Evolutionary conservation across 495 filamentous ascomycete genomes (phyloP).

Genomic region (Clavariopsis aquatica): DNA sequence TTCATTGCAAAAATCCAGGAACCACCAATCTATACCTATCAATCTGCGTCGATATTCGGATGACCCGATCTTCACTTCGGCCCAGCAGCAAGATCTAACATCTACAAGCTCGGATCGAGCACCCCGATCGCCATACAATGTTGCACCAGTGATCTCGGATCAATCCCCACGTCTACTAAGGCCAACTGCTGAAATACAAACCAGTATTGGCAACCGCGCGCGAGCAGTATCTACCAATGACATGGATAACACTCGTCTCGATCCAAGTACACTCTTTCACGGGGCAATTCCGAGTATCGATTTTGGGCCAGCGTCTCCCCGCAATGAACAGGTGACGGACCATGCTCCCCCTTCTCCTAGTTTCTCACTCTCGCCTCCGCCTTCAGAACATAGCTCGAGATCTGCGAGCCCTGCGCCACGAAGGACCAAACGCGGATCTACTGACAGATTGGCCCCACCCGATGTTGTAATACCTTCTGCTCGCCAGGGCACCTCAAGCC

Average conservation of each 20-base stretch:
- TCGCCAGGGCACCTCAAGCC: conserved; percentile 37
- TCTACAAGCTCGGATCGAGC: conserved; percentile 55
- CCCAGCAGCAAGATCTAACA: conserved; percentile 53
- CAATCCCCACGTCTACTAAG: conserved; percentile 30
- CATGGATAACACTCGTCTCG: conserved; percentile 41
- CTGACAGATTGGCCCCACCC: conserved; percentile 31
- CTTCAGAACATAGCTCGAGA: conserved; percentile 39
- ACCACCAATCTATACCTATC: conserved; percentile 67
- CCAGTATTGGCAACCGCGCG: conserved; percentile 45
- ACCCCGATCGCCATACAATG: conserved; percentile 38
- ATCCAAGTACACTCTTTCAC: conserved; percentile 28
- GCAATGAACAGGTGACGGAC: conserved; percentile 18
- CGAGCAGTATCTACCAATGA: conserved; percentile 72
- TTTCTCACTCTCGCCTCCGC: conserved; percentile 44
- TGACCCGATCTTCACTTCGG: conserved; percentile 51
- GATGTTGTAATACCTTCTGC: conserved; percentile 4
- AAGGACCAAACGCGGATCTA: conserved; percentile 6
- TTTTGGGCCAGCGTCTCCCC: conserved; percentile 32
- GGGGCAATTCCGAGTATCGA: conserved; percentile 39
- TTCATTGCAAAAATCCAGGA: conserved; percentile 75
- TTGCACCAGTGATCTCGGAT: conserved; percentile 37
- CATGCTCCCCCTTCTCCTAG: conserved; percentile 35
- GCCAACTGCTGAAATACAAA: conserved; percentile 42
- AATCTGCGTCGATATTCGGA: conserved; percentile 72
- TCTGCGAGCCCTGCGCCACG: conserved; percentile 40